Evolutionary conservation across 805 yeast genomes (phyloP), one percentile per base, ranked within the genome.

Genomic region (Wickerhamiella kurtzmanii): DNA sequence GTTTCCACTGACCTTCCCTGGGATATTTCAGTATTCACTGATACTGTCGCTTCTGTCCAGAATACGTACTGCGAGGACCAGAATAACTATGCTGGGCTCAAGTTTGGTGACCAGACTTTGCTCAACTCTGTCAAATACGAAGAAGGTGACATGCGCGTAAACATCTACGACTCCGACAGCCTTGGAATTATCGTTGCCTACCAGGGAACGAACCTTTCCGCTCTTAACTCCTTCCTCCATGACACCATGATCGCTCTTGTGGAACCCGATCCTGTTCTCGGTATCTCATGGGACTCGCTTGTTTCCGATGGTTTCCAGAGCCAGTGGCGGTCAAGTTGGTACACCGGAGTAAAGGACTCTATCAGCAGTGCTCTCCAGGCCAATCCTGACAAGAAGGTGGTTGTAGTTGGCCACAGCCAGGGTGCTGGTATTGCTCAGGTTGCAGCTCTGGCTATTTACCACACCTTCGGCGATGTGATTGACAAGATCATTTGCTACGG

Each of bases 341-440:
- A 25, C 32, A 18, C 20, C 15, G 22, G n/a, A 11, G 22, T 37
- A 4, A 6, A 37, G 41, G 15, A 16, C 22, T 13, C 41, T 4
- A 17, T 37, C 9, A 13, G 22, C 15, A 18, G 20, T 11, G 41
- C 22, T 4, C 17, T 37, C 20, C 6, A 19, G n/a, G 22, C 17
- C 15, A 17, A 17, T 22, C 41, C 41, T 5, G 41, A 19, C 20
- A 13, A 18, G n/a, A 37, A 37, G 22, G 22, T 37, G 15, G 22
- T 37, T 20, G 41, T 37, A 6, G 22, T 19, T 37, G 41, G 41
- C n/a, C 41, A 37, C 41, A 37, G 41, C 22, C 20, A 16, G 41
- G 41, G 41, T 4, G 41, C 41, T 5, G 17, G 21, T 37, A 37
- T 37, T 16, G 19, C 22, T 15, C 41, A 37, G 41, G 15, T 37